Percentiles rank a stretch among this genome's conserved stretches.
Conservation (phyloP, 208 protist genomes). For the Leishmania amazonensis region DNA sequence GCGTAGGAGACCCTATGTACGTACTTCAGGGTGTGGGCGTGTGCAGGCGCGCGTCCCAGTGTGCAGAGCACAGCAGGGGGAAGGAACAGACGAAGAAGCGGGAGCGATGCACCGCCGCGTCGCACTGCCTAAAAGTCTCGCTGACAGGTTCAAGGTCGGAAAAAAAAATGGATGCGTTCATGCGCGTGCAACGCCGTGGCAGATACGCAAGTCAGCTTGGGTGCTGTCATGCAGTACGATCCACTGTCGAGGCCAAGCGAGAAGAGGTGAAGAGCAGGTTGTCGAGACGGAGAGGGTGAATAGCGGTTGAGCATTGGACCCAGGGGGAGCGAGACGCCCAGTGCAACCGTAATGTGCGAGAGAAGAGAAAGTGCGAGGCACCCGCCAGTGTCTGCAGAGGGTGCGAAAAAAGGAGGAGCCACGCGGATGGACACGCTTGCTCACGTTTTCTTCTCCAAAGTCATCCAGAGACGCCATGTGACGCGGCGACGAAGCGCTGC, state of each 20-base stretch:
- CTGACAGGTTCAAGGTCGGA: not conserved
- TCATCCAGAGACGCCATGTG: not conserved
- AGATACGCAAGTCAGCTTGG: not conserved
- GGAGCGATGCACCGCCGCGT: not conserved
- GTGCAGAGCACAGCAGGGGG: not conserved
- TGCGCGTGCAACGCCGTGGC: not conserved
- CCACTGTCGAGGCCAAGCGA: not conserved
- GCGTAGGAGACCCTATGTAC: not conserved
- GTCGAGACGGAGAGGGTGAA: not conserved
- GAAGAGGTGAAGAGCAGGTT: not conserved
- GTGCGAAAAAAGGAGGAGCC: not conserved
- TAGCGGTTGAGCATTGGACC: not conserved
- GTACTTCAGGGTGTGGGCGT: not conserved
- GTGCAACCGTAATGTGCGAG: not conserved
- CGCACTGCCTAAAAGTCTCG: not conserved
- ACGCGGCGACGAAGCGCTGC: not conserved
- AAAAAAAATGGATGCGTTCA: not conserved
- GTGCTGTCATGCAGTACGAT: not conserved
- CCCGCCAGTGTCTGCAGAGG: not conserved
- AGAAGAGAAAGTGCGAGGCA: not conserved
- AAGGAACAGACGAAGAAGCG: not conserved
- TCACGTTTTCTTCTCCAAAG: not conserved
- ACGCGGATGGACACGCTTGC: not conserved
- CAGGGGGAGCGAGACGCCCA: not conserved
- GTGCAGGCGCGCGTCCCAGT: not conserved